A percentile compares a stretch with the other conserved stretches of the same genome.
Conservation (phyloP, 1,139 yeast species). For the Blastobotrys elegans region DNA sequence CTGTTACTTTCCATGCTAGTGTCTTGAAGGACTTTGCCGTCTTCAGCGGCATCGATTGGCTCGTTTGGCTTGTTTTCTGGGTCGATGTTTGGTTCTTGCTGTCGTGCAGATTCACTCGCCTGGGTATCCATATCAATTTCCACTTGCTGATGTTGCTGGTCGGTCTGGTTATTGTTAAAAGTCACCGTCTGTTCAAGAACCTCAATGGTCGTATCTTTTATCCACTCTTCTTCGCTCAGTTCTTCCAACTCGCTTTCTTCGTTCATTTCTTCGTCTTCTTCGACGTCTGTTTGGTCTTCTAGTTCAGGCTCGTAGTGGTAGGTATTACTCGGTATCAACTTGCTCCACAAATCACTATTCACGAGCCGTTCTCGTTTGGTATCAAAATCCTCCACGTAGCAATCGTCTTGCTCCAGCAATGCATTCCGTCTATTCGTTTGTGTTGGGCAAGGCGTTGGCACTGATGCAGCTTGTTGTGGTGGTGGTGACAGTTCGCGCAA, state of each 20-base stretch:
- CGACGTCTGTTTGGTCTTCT: not conserved
- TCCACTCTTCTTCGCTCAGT: not conserved
- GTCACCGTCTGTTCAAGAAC: not conserved
- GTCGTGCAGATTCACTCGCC: too few species aligned
- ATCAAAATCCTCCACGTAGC: constrained; percentile 3
- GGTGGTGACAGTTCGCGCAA: not conserved
- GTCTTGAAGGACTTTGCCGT: not conserved
- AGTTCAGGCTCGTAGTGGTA: not conserved
- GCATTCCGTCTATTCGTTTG: not conserved
- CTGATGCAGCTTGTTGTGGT: not conserved
- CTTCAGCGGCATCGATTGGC: not conserved
- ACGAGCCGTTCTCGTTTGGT: not conserved
- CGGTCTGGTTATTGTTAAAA: not conserved
- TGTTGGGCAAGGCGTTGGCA: too few species aligned
- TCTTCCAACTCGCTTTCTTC: not conserved
- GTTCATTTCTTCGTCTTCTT: not conserved
- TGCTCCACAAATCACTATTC: not conserved
- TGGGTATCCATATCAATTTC: too few species aligned
- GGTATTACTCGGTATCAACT: not conserved
- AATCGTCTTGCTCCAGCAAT: constrained; percentile 1
- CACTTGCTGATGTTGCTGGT: too few species aligned
- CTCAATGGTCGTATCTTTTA: not conserved
- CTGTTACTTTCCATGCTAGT: too few species aligned
- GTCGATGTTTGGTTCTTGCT: too few species aligned
- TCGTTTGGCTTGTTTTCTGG: too few species aligned